Percentiles rank a stretch among this genome's conserved stretches.
phyloP scores from a whole-genome alignment of 768 basidiomycete genomes.

The Trametes meyenii region DNA sequence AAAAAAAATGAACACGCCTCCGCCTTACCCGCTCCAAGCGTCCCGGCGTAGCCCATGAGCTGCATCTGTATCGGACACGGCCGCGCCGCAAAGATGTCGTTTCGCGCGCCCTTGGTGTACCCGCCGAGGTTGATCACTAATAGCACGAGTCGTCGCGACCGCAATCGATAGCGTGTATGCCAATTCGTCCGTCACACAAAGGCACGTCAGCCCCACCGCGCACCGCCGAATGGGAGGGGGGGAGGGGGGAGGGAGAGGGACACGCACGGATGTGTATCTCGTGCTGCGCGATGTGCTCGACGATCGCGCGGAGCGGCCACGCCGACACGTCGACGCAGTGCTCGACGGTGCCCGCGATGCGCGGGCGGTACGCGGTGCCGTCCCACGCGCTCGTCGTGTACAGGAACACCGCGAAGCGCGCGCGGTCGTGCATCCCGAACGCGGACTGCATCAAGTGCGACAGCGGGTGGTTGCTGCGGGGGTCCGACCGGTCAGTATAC shows the following conservation, averaged over 20 bases:
- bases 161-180: too few relatives aligned
- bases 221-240: neutral
- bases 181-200: too few relatives aligned
- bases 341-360: conserved; percentile 44
- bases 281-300: conserved; percentile 43
- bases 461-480: conserved; percentile 49
- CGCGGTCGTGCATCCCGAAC: conserved; percentile 45
- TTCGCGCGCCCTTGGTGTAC: conserved; percentile 55
- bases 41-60: conserved; percentile 55
- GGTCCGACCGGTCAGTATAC: neutral
- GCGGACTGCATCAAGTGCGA: conserved; percentile 56
- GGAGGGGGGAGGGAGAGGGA: neutral
- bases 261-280: conserved; percentile 50
- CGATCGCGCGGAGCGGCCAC: conserved; percentile 40
- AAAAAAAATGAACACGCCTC: conserved; percentile 10
- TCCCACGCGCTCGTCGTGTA: conserved; percentile 55
- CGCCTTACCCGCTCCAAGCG: conserved; percentile 40
- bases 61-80: conserved; percentile 52
- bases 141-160: too few relatives aligned
- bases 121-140: conserved; percentile 50
- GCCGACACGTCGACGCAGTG: conserved; percentile 47
- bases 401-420: conserved; percentile 45
- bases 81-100: conserved; percentile 54
- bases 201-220: too few relatives aligned
- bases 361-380: conserved; percentile 44